Percentiles rank a stretch among this genome's conserved stretches.
Evolutionary conservation across 2,329 filamentous ascomycete species (phyloP).

Genomic region (Incumbomyces lentus): DNA sequence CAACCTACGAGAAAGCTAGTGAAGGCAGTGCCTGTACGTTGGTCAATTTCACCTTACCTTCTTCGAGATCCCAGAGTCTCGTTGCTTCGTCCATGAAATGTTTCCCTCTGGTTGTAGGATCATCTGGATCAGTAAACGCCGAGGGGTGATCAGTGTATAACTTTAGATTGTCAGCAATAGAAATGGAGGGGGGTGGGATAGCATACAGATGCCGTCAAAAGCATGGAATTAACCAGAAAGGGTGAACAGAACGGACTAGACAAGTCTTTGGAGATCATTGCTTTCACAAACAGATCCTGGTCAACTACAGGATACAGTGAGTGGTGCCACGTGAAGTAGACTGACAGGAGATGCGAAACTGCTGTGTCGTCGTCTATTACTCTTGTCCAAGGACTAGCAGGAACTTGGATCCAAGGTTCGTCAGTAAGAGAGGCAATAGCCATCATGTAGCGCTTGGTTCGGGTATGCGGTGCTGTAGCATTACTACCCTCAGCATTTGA

Average conservation of each 20-base stretch:
- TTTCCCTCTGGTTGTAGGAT: neutral
- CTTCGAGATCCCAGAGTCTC: neutral
- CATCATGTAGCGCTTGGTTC: neutral
- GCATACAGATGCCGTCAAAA: slow-evolving; percentile 23
- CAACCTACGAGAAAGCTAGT: too few relatives aligned
- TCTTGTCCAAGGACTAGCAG: slow-evolving; percentile 25
- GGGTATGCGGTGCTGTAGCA: too few relatives aligned
- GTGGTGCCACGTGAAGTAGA: slow-evolving; percentile 27
- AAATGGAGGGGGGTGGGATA: neutral
- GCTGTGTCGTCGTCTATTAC: slow-evolving; percentile 25
- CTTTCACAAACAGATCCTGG: slow-evolving; percentile 24
- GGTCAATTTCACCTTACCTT: neutral
- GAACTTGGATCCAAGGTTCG: slow-evolving; percentile 20
- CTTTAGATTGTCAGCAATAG: neutral
- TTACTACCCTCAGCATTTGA: too few relatives aligned
- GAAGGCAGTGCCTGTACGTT: neutral
- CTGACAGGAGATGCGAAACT: slow-evolving; percentile 25
- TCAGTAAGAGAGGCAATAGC: slow-evolving; percentile 14
- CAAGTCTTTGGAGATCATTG: slow-evolving; percentile 26
- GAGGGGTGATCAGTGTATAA: neutral
- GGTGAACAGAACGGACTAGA: slow-evolving; percentile 22
- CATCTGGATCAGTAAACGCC: neutral
- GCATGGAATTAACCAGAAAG: slow-evolving; percentile 24
- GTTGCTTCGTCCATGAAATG: neutral
- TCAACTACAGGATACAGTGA: slow-evolving; percentile 24